Evolutionary conservation across 2,329 filamentous ascomycete genomes (phyloP), one percentile per base, ranked within the genome.

Genomic region (Hymenoscyphus fraxineus): DNA sequence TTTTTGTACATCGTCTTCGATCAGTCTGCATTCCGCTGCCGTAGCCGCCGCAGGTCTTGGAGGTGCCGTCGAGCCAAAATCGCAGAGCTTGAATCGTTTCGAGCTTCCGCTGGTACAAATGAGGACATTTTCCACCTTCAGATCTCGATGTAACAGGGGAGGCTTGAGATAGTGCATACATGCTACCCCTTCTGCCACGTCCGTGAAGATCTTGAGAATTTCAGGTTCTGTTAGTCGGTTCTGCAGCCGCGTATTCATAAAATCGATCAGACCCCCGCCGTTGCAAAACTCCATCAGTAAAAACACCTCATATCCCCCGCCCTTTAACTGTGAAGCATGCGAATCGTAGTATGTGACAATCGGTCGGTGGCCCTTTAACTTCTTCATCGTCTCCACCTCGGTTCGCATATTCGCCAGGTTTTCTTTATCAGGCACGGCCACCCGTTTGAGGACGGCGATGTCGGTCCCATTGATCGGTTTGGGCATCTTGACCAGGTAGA

Each of bases 341-440:
- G 94, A 98, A 81, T 99, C 95, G 77, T 98, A 93, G 79, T 99
- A 99, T 65, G 90, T 97, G 73, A 99, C 95, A 75, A 99, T 98
- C 73, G 95, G 90, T 68, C 88, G 88, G 83, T 98, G 95, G 64
- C 95, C 95, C 82, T 97, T 97, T 73, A 99, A 84, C 79, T 95
- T 93, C 87, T 99, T 99, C 95, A 99, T 99, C 15, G 95, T 99
- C 81, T 99, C 95, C 72, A 99, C 95, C 82, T 99, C 95, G 70
- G 89, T 98, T 77, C 95, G 88, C 95, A 99, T 98, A 78, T 91
- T 93, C 68, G 92, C 91, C 79, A 99, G 82, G 65, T 94, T 87
- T 69, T 96, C 91, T 83, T 96, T 97, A 79, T 99, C 95, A 39
- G 95, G 93, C 61, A 98, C 95, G 41, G 95, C 95, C 65, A 99